These are phyloP conservation scores for Paxillus involutus DNA, from an alignment of 768 basidiomycete species.

Conservation along the genomic window DNA sequence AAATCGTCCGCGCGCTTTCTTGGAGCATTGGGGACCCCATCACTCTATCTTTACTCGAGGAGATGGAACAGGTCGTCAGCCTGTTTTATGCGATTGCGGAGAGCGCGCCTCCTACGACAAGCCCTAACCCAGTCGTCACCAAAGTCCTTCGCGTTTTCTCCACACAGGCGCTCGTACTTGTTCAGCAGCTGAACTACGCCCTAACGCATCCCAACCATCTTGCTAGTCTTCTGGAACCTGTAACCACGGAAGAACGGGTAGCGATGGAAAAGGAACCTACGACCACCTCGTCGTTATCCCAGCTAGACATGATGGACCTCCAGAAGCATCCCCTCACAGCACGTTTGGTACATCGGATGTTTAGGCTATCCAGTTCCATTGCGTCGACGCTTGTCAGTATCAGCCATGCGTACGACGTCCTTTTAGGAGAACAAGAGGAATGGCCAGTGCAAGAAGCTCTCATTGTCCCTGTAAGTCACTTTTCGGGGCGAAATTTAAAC, in stretches of 20 bases:
- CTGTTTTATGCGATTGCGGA: conserved; percentile 76
- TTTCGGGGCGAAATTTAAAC: background rate
- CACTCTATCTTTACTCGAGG: conserved; percentile 75
- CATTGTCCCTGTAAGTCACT: conserved; percentile 64
- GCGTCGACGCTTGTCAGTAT: conserved; percentile 68
- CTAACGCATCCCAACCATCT: conserved; percentile 90
- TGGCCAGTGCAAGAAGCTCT: conserved; percentile 71
- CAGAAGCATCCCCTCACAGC: conserved; percentile 71
- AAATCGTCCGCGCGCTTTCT: conserved; percentile 71
- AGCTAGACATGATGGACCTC: conserved; percentile 55
- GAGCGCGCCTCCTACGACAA: conserved; percentile 30
- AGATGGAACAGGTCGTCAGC: conserved; percentile 77
- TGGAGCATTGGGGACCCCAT: conserved; percentile 84
- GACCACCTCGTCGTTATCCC: conserved; percentile 30
- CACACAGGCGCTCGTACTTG: conserved; percentile 63
- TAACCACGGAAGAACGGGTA: conserved; percentile 71
- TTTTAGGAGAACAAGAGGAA: conserved; percentile 64
- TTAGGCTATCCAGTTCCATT: conserved; percentile 68
- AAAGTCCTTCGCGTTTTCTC: conserved; percentile 72
- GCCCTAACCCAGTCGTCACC: conserved; percentile 45
- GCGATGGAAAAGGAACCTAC: conserved; percentile 62
- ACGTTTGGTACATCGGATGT: conserved; percentile 68
- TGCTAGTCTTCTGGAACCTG: conserved; percentile 75
- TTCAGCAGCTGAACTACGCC: conserved; percentile 89
- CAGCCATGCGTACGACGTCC: conserved; percentile 66